Percentiles rank a stretch among this genome's conserved stretches.
These are phyloP conservation scores for Torulaspora pretoriensis DNA, from an alignment of 1,139 yeast species.

Conservation along the genomic window DNA sequence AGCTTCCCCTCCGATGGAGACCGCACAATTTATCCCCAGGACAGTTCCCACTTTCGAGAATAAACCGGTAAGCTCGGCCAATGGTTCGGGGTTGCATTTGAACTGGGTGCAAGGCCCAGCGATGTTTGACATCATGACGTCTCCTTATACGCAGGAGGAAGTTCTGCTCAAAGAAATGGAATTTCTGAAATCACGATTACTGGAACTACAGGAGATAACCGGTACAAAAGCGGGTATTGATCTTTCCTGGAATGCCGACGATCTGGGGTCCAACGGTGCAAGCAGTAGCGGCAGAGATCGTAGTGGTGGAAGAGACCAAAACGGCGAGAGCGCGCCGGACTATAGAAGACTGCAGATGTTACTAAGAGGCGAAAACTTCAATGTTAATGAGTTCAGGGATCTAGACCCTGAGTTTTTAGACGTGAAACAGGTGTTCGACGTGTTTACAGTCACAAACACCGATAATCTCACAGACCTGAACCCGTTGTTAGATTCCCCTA, in stretches of 20 bases:
- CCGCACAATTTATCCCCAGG: slow-evolving; percentile 27
- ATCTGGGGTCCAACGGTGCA: slow-evolving; percentile 5
- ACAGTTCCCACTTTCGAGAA: slow-evolving; percentile 22
- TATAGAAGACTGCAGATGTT: slow-evolving; percentile 10
- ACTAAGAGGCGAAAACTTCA: slow-evolving; percentile 2
- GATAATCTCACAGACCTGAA: slow-evolving; percentile 15
- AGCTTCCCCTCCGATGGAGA: slow-evolving; percentile 20
- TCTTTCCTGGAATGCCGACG: slow-evolving; percentile 12
- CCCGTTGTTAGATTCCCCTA: slow-evolving; percentile 15
- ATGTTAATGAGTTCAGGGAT: slow-evolving; percentile 24
- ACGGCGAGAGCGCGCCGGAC: slow-evolving; percentile 6
- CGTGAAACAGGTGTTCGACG: slow-evolving; percentile 19
- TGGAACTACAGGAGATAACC: slow-evolving; percentile 31
- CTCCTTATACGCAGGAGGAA: slow-evolving; percentile 29
- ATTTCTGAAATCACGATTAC: slow-evolving; percentile 28
- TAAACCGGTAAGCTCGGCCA: slow-evolving; percentile 25
- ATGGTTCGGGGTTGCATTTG: slow-evolving; percentile 17
- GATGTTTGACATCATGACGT: slow-evolving; percentile 28
- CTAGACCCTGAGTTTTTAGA: slow-evolving; percentile 29
- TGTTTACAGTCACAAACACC: slow-evolving; percentile 12
- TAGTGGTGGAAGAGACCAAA: slow-evolving; percentile 6
- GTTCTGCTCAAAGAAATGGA: slow-evolving; percentile 29
- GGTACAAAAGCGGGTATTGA: slow-evolving; percentile 26
- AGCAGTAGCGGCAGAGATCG: slow-evolving; percentile 8
- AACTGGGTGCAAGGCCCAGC: slow-evolving; percentile 36